phyloP scores from a whole-genome alignment of 1,284 basidiomycete genomes.

The Melampsora americana region DNA sequence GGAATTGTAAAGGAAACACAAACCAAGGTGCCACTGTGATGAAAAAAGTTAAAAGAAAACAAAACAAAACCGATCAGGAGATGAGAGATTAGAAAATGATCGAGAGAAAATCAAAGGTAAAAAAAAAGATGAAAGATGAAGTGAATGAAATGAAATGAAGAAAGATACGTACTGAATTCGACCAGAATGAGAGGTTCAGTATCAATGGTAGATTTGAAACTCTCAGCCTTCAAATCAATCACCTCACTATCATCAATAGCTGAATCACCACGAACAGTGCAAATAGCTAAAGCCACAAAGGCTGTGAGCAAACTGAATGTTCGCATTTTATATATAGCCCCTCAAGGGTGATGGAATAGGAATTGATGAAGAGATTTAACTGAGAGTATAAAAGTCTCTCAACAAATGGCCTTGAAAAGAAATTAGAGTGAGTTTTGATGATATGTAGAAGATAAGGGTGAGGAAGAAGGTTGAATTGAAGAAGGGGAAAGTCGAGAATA shows the following conservation, averaged over 20 bases:
- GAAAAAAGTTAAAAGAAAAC: background rate
- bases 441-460: too few relatives aligned
- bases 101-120: slow-evolving; percentile 1
- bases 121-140: background rate
- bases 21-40: background rate
- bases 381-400: too few relatives aligned
- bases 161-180: slow-evolving; percentile 95
- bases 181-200: slow-evolving; percentile 78
- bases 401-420: too few relatives aligned
- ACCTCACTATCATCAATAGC: slow-evolving; percentile 71
- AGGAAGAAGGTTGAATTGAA: too few relatives aligned
- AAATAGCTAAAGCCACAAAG: too few relatives aligned
- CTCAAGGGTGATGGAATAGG: too few relatives aligned
- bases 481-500: too few relatives aligned
- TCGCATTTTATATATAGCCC: too few relatives aligned
- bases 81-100: slow-evolving; percentile 18
- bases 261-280: slow-evolving; percentile 61
- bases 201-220: slow-evolving; percentile 69
- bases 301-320: too few relatives aligned
- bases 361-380: too few relatives aligned
- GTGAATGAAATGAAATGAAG: slow-evolving; percentile 46
- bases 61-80: background rate
- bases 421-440: too few relatives aligned
- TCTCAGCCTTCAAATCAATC: slow-evolving; percentile 66
- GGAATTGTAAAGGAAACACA: background rate